Evolutionary conservation across 805 yeast genomes (phyloP).

Genomic region (Ogataea minuta): DNA sequence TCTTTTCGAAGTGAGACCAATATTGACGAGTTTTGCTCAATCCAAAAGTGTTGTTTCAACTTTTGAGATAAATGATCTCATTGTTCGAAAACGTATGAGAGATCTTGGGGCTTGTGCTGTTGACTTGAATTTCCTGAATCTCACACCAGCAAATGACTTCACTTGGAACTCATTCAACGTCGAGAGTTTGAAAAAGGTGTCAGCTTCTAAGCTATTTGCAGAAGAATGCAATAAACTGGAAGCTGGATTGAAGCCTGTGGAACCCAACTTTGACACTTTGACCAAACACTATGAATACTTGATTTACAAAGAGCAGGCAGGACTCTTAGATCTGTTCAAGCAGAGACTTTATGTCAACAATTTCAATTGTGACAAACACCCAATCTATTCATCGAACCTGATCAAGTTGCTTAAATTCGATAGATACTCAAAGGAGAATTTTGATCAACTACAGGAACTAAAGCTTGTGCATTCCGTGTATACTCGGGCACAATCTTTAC

Average conservation of each 20-base stretch:
- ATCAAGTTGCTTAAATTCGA: slow-evolving; percentile 39
- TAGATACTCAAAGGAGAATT: slow-evolving; percentile 29
- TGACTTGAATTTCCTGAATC: slow-evolving; percentile 58
- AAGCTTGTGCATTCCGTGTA: slow-evolving; percentile 42
- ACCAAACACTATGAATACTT: slow-evolving; percentile 59
- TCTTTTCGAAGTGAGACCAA: slow-evolving; percentile 92
- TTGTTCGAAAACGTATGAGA: slow-evolving; percentile 35
- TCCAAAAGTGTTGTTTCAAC: slow-evolving; percentile 56
- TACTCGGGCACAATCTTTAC: slow-evolving; percentile 40
- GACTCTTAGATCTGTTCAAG: slow-evolving; percentile 49
- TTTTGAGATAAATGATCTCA: slow-evolving; percentile 42
- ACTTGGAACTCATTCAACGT: slow-evolving; percentile 45
- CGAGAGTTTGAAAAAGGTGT: slow-evolving; percentile 41
- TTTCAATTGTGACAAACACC: slow-evolving; percentile 61
- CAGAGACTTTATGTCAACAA: slow-evolving; percentile 63
- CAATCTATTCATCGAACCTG: slow-evolving; percentile 65
- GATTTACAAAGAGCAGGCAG: slow-evolving; percentile 50
- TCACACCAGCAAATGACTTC: slow-evolving; percentile 51
- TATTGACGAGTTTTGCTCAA: slow-evolving; percentile 84
- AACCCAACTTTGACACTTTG: slow-evolving; percentile 39
- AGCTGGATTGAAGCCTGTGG: slow-evolving; percentile 32
- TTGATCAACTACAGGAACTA: slow-evolving; percentile 27
- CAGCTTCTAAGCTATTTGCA: slow-evolving; percentile 46
- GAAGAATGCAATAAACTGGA: slow-evolving; percentile 45
- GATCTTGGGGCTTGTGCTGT: slow-evolving; percentile 25